Base-by-base conservation (phyloP, 371 early-diverging fungal genomes). In the Mucor irregularis region DNA sequence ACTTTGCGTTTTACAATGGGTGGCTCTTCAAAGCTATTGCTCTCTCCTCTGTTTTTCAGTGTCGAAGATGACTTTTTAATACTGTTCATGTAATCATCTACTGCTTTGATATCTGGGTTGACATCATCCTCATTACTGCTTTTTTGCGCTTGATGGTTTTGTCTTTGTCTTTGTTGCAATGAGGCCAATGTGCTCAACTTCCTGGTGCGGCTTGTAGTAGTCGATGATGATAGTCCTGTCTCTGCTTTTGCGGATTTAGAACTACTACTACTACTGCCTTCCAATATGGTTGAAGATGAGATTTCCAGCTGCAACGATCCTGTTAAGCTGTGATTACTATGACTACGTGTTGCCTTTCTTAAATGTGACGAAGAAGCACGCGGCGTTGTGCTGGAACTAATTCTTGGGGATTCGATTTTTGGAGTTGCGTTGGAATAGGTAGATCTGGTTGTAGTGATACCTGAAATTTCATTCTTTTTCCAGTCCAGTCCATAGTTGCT, bases 371-470 rank as follows among this genome's bases (percentile, higher is more conserved):
- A 34, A 28, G 57, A 39, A 42, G 53, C 58, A 35, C 56, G 64
- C 21, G 68, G 63, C 14, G 63, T 62, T 30, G 56, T 53, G 30
- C 68, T 68, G 28, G 68, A 38, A 49, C 68, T 68, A 35, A 59
- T 48, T 14, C 68, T 44, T 11, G 68, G 68, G n/a, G 58, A 47
- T 30, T 68, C 68, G 43, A 68, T 68, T 52, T 63, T 68, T 11
- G 68, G 68, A 14, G 68, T 56, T 11, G 68, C 60, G 52, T 37
- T 60, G 16, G 68, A 54, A 9, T 46, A 10, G 2, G 68, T 52
- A 19, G 68, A 68, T 9, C 60, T 58, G 21, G 61, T 71, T 9
- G 50, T 19, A 9, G 49, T 51, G 17, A 65, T 50, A 11, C 30
- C 24, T 0, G 51, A 34, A 31, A 26, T n/a, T 1, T 49, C 47